Percentiles rank a stretch among this genome's conserved stretches.
These are phyloP conservation scores for Mimosa pudica DNA, from an alignment of 306 rosid genomes.

Conservation along the genomic window DNA sequence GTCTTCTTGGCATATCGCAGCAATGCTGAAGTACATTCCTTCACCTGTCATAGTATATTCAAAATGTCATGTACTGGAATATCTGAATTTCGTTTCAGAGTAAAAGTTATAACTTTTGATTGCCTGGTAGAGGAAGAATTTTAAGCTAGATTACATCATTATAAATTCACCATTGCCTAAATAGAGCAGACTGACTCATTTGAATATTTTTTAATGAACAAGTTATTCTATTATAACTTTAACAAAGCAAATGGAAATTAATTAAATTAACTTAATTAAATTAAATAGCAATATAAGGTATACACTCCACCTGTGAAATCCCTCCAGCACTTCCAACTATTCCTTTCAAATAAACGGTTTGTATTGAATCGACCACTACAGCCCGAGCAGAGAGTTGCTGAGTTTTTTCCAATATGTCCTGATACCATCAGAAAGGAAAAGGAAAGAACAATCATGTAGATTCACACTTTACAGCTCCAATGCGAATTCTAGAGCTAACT, in stretches of 20 bases:
- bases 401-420: constrained; percentile 79
- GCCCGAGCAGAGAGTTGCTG: constrained; percentile 68
- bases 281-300: background rate
- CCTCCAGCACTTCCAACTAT: constrained; percentile 84
- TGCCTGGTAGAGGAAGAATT: constrained; percentile 12
- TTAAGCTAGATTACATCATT: too few species aligned
- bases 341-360: constrained; percentile 77
- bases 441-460: constrained; percentile 31
- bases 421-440: constrained; percentile 36
- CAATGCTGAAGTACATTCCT: constrained; percentile 88
- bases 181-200: background rate
- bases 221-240: constrained; percentile 24
- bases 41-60: constrained; percentile 60
- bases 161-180: too few species aligned
- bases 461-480: constrained; percentile 20
- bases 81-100: constrained; percentile 23
- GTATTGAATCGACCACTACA: constrained; percentile 85
- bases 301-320: constrained; percentile 56
- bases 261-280: too few species aligned
- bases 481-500: constrained; percentile 7
- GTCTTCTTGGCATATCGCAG: constrained; percentile 85
- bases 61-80: constrained; percentile 33
- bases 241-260: constrained; percentile 8
- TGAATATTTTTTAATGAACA: background rate
- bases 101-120: constrained; percentile 26